Evolutionary conservation across 1,284 basidiomycete genomes (phyloP), one percentile per base, ranked within the genome.

Genomic region (Retiboletus flavoniger): DNA sequence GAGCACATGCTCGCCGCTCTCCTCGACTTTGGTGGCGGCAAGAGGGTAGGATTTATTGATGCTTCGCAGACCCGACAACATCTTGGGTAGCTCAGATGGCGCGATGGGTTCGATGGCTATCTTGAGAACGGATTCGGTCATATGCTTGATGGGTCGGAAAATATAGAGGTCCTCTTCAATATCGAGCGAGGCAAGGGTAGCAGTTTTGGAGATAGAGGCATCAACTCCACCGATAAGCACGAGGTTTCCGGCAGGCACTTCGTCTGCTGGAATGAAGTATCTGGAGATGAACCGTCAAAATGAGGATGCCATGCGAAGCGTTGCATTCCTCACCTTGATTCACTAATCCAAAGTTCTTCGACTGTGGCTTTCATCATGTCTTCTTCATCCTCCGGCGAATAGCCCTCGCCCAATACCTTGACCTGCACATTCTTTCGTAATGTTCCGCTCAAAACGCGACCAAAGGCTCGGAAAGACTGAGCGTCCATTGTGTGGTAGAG

Each of bases 1-100:
- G 50, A 99, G 76, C 53, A 99, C 91, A 72, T 99, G 97, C 71
- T 99, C 97, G 29, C 97, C 97, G 50, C 91, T 94, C 74, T 99
- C 97, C 74, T 99, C 97, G 19, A 99, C 97, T 72, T 98, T 97
- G 3, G 96, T 99, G 52, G 86, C 80, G 11, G 94, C 84, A 8
- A 99, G 80, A 4, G 97, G 97, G 72, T 99, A 99, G 35, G 91
- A 93, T 74, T 98, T 99, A 79, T 98, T 99, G 74, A 99, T 84
- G 64, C 93, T 97, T 55, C 97, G 89, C 57, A 99, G 75, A 47
- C 97, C 97, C 41, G 96, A 90, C 58, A 99, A 79, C 95, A 99
- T 98, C 73, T 99, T 98, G 13, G 97, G 97, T 51, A 99, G 78
- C 73, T 99, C 97, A 13, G 95, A 96, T 3, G 97, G 97, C 26